Evolutionary conservation across 2,329 filamentous ascomycete species (phyloP).

Genomic region (Cladosporium cucumerinum): DNA sequence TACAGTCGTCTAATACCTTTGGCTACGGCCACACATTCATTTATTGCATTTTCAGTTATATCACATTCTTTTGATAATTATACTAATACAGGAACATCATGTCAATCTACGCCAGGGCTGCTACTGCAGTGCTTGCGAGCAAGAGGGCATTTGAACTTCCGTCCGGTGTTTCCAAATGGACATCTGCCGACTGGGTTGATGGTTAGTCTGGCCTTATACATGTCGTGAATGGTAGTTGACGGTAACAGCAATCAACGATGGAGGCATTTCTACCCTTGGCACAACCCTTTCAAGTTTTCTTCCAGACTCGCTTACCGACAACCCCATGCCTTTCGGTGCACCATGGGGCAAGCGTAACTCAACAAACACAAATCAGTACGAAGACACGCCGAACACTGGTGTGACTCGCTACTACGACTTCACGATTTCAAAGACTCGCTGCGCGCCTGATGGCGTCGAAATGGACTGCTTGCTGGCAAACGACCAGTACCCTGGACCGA

Average conservation of each 20-base stretch:
- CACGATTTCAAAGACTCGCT: slow-evolving; percentile 22
- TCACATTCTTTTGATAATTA: slow-evolving; percentile 17
- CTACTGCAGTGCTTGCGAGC: slow-evolving; percentile 15
- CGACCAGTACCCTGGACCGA: slow-evolving; percentile 25
- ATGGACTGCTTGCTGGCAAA: slow-evolving; percentile 24
- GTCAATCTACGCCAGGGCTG: slow-evolving; percentile 17
- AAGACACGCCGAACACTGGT: slow-evolving; percentile 28
- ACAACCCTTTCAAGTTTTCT: slow-evolving; percentile 16
- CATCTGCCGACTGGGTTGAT: not conserved
- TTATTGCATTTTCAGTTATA: not conserved
- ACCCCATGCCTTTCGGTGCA: slow-evolving; percentile 23
- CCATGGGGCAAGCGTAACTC: slow-evolving; percentile 23
- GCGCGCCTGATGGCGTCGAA: slow-evolving; percentile 30
- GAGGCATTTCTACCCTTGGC: slow-evolving; percentile 19
- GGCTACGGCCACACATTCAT: slow-evolving; percentile 15
- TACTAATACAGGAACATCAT: slow-evolving; percentile 12
- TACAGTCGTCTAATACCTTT: slow-evolving; percentile 8
- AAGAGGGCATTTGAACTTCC: not conserved
- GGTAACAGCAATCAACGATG: not conserved
- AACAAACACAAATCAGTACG: slow-evolving; percentile 19
- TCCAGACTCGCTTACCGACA: slow-evolving; percentile 19
- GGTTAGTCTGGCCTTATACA: not conserved
- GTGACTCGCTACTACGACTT: slow-evolving; percentile 31
- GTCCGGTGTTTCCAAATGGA: not conserved
- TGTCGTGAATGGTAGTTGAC: not conserved